Conservation (phyloP, 805 yeast species). For the Wickerhamomyces kurtzmanii region DNA sequence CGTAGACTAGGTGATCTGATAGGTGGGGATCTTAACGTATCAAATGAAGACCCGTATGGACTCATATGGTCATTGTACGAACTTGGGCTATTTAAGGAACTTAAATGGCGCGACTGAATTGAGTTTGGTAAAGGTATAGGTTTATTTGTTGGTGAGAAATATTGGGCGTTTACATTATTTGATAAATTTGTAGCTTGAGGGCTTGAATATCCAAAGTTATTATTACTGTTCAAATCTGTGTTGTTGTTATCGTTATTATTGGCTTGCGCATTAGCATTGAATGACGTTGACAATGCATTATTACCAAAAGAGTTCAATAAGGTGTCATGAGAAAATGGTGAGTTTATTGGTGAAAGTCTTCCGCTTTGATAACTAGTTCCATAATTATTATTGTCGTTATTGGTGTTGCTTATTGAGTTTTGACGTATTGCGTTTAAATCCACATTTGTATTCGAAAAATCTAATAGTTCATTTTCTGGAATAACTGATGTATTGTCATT, state of each 20-base stretch:
- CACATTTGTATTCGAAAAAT: constrained; percentile 5
- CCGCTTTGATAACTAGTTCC: too few species aligned
- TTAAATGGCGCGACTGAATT: constrained; percentile 1
- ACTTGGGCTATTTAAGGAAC: constrained; percentile 5
- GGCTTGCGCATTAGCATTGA: too few species aligned
- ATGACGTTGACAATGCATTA: too few species aligned
- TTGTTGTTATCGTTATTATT: too few species aligned
- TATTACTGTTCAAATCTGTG: too few species aligned
- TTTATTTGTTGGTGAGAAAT: constrained; percentile 20
- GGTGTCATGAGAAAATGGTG: too few species aligned
- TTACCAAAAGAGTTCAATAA: too few species aligned
- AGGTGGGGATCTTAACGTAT: constrained; percentile 19
- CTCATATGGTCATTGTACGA: constrained; percentile 15
- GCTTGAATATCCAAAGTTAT: too few species aligned
- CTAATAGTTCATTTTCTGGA: constrained; percentile 18
- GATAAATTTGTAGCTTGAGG: too few species aligned
- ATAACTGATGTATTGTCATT: constrained; percentile 10
- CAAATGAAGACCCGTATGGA: constrained; percentile 16
- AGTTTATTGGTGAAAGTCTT: too few species aligned
- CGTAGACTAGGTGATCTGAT: constrained; percentile 15
- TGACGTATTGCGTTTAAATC: constrained; percentile 1
- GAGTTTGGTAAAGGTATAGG: constrained; percentile 5
- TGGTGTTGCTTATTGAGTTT: background rate
- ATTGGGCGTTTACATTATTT: constrained; percentile 7
- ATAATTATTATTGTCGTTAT: background rate